phyloP scores from a whole-genome alignment of 2,329 filamentous ascomycete species.

The Pseudofabraea citricarpa region DNA sequence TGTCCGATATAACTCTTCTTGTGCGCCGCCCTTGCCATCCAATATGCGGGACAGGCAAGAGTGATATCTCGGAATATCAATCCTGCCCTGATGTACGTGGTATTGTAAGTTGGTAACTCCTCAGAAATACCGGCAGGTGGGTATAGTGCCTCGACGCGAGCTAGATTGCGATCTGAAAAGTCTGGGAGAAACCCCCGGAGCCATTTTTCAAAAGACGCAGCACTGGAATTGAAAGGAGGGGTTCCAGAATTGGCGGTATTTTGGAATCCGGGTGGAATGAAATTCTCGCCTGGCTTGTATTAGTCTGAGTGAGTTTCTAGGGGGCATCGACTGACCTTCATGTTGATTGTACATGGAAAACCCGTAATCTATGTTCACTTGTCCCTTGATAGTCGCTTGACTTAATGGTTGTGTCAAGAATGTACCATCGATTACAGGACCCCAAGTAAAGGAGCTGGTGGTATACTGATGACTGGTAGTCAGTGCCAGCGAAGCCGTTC shows the following conservation, averaged over 20 bases:
- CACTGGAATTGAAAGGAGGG: slow-evolving; percentile 44
- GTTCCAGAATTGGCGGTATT: slow-evolving; percentile 26
- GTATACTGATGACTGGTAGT: slow-evolving; percentile 45
- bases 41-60: slow-evolving; percentile 55
- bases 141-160: slow-evolving; percentile 39
- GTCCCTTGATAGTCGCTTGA: slow-evolving; percentile 30
- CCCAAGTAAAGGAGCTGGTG: slow-evolving; percentile 54
- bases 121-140: slow-evolving; percentile 40
- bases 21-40: slow-evolving; percentile 43
- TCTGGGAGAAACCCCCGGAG: slow-evolving; percentile 47
- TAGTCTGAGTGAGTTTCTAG: background rate
- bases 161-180: slow-evolving; percentile 35
- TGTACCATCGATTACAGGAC: slow-evolving; percentile 51
- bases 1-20: slow-evolving; percentile 49
- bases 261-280: slow-evolving; percentile 46
- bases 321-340: slow-evolving; percentile 31
- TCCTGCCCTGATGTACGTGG: slow-evolving; percentile 46
- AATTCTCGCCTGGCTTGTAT: slow-evolving; percentile 45
- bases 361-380: slow-evolving; percentile 40
- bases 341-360: slow-evolving; percentile 58
- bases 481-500: slow-evolving; percentile 46
- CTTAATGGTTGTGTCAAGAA: slow-evolving; percentile 46
- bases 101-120: slow-evolving; percentile 40
- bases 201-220: slow-evolving; percentile 46
- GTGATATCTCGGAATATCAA: slow-evolving; percentile 54